These are phyloP conservation scores for Microdochium bolleyi DNA, from an alignment of 2,329 filamentous ascomycete genomes.

Conservation along the genomic window DNA sequence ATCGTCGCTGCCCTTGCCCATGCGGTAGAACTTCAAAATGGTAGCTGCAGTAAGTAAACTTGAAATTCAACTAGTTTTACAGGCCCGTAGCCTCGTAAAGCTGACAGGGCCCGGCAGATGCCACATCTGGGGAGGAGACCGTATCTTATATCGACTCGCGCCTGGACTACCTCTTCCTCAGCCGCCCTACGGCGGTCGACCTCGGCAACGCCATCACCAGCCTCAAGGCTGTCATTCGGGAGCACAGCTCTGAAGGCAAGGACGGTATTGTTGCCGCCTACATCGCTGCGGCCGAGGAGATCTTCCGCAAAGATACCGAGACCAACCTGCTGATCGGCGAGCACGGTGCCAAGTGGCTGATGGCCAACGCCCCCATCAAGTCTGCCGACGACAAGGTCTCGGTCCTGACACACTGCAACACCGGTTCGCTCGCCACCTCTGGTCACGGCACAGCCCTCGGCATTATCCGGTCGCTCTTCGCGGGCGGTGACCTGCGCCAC, in stretches of 20 bases:
- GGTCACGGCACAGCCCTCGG: conserved; percentile 96
- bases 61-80: too few relatives aligned
- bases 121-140: conserved; percentile 43
- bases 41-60: conserved; percentile 30
- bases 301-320: conserved; percentile 77
- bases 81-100: too few relatives aligned
- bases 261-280: conserved; percentile 59
- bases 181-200: conserved; percentile 90
- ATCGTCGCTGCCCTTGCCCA: conserved; percentile 91
- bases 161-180: conserved; percentile 80
- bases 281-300: conserved; percentile 73
- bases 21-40: conserved; percentile 70
- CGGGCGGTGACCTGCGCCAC: conserved; percentile 59
- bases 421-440: conserved; percentile 90
- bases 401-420: conserved; percentile 97
- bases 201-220: conserved; percentile 82
- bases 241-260: conserved; percentile 31
- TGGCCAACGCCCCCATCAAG: conserved; percentile 43
- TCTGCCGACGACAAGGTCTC: conserved; percentile 49
- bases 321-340: conserved; percentile 84
- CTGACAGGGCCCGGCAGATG: conserved; percentile 11
- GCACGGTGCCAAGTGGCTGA: conserved; percentile 77
- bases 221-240: conserved; percentile 57
- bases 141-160: conserved; percentile 67
- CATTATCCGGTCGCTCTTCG: conserved; percentile 78